Evolutionary conservation across 176 grass and related monocot species (phyloP), one percentile per base, ranked within the genome.

Genomic region (Juncus effusus): DNA sequence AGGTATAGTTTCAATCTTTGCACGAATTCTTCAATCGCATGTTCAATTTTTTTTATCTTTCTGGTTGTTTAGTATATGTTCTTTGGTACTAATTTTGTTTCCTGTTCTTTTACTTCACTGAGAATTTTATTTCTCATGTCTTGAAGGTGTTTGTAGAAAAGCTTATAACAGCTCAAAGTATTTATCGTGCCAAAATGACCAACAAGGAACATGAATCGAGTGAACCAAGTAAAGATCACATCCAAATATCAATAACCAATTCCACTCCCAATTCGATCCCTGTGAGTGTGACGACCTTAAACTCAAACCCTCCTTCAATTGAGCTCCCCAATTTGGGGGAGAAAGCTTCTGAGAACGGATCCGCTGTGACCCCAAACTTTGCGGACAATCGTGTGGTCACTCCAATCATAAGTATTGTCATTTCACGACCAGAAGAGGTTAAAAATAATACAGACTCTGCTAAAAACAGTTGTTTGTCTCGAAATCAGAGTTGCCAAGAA

Each of bases 401-500:
- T 42, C 67, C 77, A 15, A 69, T 54, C 5, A 55, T 99, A 7
- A 87, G 80, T 63, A 72, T 99, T 72, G 83, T 99, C 71, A 81
- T 99, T 69, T 84, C 83, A 49, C 78, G 72, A 50, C 80, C 73
- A 6, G 85, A 80, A 72, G 94, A 89, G 59, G 38, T 60, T 63
- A 72, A 74, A 13, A 80, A 76, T 28, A 28, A 28, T 75, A 72
- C 65, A 3, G 84, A 64, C 36, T 57, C 52, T 0, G 39, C 62
- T 10, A 84, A 84, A 54, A 79, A 84, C 62, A 54, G 51, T 63
- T 53, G 10, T 37, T 79, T 89, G 51, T 63, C 73, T 1, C 84
- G 83, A 65, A 70, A 75, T 6, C 88, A 99, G 35, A 89, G 85
- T 64, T 79, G 84, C 76, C 64, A 77, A 58, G 94, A 93, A 62